Evolutionary conservation across 345 rosid genomes (phyloP).

Genomic region (Gossypioides kirkii): DNA sequence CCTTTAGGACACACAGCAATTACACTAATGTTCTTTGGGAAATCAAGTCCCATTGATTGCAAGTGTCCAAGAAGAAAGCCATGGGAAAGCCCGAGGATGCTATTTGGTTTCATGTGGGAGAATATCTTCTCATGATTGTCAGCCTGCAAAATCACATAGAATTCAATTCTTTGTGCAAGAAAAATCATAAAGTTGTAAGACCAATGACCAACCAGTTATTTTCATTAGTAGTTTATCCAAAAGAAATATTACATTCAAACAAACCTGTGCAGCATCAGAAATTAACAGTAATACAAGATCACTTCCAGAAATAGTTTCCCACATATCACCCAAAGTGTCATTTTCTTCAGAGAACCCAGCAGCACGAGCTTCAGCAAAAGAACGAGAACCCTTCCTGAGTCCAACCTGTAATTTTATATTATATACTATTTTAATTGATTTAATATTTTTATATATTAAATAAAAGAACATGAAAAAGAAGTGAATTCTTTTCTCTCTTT

Average conservation of each 20-base stretch:
- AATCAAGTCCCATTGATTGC: constrained; percentile 66
- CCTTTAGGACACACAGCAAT: constrained; percentile 85
- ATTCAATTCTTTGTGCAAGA: not conserved
- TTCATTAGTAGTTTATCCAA: not conserved
- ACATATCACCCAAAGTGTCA: constrained; percentile 85
- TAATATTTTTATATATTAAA: too few species aligned
- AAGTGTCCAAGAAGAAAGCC: constrained; percentile 89
- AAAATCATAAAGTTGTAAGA: not conserved
- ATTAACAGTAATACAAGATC: constrained; percentile 84
- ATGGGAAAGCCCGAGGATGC: constrained; percentile 92
- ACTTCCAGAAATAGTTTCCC: constrained; percentile 81
- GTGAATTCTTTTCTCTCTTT: too few species aligned
- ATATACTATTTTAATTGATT: too few species aligned
- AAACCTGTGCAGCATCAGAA: constrained; percentile 93
- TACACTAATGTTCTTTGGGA: constrained; percentile 76
- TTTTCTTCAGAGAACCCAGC: constrained; percentile 82
- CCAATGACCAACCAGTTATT: not conserved
- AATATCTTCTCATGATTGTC: constrained; percentile 77
- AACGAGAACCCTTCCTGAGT: constrained; percentile 77
- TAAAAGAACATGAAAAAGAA: too few species aligned
- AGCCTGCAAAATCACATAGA: constrained; percentile 38
- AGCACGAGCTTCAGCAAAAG: constrained; percentile 86
- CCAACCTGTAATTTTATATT: constrained; percentile 53
- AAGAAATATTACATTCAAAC: constrained; percentile 6
- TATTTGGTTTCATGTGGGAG: constrained; percentile 89